Evolutionary conservation across 2,329 filamentous ascomycete species (phyloP), one percentile per base, ranked within the genome.

Genomic region (Colletotrichum costaricense): DNA sequence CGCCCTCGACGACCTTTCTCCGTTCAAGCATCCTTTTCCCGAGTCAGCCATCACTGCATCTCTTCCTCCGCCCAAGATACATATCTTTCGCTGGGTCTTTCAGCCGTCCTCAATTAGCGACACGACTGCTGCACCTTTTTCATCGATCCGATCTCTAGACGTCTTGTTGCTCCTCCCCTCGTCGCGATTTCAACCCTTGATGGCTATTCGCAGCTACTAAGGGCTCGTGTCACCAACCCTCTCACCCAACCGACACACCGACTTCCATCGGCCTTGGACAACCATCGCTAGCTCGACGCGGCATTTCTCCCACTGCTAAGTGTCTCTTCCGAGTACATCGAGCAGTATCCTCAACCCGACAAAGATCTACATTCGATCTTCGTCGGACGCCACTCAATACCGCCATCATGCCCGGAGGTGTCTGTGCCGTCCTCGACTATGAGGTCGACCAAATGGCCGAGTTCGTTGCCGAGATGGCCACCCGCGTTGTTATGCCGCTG

Each of bases 391-490:
- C 46, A 54, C 49, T 35, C 19, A 56, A 33, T n/a, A 72, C 79
- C 77, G 79, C 78, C 86, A 91, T 84, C 79, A 91, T 91, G 89
- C 86, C 89, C 76, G 95, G 95, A 78, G 95, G 95, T 78, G 95
- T 98, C 52, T 97, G 95, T 78, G 95, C 95, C 79, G 94, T 97
- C 85, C 91, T 98, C 84, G 95, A 98, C 87, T 98, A 98, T 83
- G 95, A 98, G 84, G 96, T 98, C 91, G 95, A 97, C 81, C 88
- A 93, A 83, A 98, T 98, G 95, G 93, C 95, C 75, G 95, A 97
- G 82, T 98, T 97, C 84, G 95, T 98, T 81, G 93, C 94, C 75
- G 94, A 97, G 81, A 97, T 96, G 91, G 92, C 95, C 74, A 89
- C 87, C 28, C 87, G 89, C 57, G 84, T 91, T 42, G 87, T 90